These are phyloP conservation scores for Yamadazyma kanchanaburiensis DNA, from an alignment of 1,139 yeast species.

Conservation along the genomic window DNA sequence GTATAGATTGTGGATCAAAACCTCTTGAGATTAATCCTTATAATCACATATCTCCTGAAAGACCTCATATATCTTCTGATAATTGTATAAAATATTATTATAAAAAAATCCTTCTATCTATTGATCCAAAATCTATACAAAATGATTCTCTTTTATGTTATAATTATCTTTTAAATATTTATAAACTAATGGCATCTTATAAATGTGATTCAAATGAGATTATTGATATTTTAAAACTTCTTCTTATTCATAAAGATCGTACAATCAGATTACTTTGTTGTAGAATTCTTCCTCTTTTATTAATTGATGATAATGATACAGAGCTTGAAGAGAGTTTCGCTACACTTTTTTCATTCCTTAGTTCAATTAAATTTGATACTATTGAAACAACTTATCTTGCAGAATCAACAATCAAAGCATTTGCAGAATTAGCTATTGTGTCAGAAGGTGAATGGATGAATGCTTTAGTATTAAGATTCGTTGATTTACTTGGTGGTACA, in stretches of 20 bases:
- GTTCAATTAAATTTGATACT: conserved; percentile 31
- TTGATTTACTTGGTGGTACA: conserved; percentile 57
- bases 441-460: conserved; percentile 63
- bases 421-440: conserved; percentile 58
- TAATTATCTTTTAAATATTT: conserved; percentile 43
- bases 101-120: conserved; percentile 18
- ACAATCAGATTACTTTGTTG: conserved; percentile 51
- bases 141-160: conserved; percentile 28
- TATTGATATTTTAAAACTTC: conserved; percentile 19
- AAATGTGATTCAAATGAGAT: conserved; percentile 13
- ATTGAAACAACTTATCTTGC: conserved; percentile 37
- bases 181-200: conserved; percentile 47
- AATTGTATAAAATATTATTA: conserved; percentile 21
- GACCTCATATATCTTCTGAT: conserved; percentile 22
- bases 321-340: conserved; percentile 33
- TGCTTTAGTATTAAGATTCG: conserved; percentile 53
- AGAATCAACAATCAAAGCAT: conserved; percentile 60
- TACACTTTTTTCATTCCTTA: conserved; percentile 28
- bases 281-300: conserved; percentile 43
- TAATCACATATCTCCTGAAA: conserved; percentile 15
- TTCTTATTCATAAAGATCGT: conserved; percentile 34
- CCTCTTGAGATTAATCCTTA: conserved; percentile 19
- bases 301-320: conserved; percentile 31
- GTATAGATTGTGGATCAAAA: conserved; percentile 39
- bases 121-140: not conserved